Base-by-base conservation (phyloP, 352 stramenopile genomes). In the Albugo laibachii region DNA sequence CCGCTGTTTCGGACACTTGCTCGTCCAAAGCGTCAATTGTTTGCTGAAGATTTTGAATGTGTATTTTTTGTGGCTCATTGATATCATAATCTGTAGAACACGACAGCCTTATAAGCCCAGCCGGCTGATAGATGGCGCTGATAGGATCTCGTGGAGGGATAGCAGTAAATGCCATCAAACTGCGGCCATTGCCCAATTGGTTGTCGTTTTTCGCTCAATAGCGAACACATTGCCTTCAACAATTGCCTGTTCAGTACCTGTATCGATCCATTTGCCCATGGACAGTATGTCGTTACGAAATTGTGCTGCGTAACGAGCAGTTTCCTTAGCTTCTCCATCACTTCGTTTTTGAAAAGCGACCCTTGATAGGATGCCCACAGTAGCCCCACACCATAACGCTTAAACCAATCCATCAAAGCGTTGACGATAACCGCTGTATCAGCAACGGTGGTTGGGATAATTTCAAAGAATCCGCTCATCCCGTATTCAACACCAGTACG, bases 331-430 rank as follows among this genome's bases (percentile, higher is more conserved):
- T 69, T 35, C 57, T n/a, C n/a, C n/a, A n/a, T n/a, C n/a, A n/a
- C n/a, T n/a, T n/a, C n/a, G n/a, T n/a, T n/a, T n/a, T n/a, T 64
- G 39, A 65, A 70, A 16, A 67, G 55, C 0, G 52, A 19, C 0
- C 58, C 62, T 15, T 43, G 41, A 16, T 62, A 58, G 0, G 50
- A 63, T 0, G 65, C 56, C 58, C 62, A 66, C 16, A 43, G 21
- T 0, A 10, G 3, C 4, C 58, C 50, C 0, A 55, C 41, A 1
- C 62, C 56, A 53, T 59, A 66, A 4, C 52, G 6, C 40, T 58
- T 65, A 41, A 62, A 14, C n/a, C 36, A 41, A 16, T 14, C 36
- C 14, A 41, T 41, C 36, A 41, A 41, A 41, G 14, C 16, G 14
- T 41, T 16, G 16, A 14, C 14, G 36, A 41, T 16, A 14, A 41